Evolutionary conservation across 2,329 filamentous ascomycete genomes (phyloP), one percentile per base, ranked within the genome.

Genomic region (Alternaria solani): DNA sequence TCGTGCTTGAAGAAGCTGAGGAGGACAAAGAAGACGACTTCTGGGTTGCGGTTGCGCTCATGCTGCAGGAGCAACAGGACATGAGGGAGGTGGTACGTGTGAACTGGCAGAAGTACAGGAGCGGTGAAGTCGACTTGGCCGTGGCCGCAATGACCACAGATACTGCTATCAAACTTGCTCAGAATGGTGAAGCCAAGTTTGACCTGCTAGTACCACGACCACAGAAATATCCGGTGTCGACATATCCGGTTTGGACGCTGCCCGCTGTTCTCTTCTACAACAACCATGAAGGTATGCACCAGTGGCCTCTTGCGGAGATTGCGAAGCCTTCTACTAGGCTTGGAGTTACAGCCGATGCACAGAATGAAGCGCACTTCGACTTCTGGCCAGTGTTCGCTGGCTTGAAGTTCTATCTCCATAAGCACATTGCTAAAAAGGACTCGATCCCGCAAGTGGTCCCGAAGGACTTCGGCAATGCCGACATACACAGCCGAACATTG

Each of bases 131-230:
- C 34, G 61, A 63, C 23, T 26, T 53, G 26, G 46, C 57, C 16
- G 57, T 57, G 7, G 43, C 61, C 9, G 44, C 61, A 7, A 51
- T 63, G 41, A 39, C 47, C 23, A 55, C 61, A 11, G 36, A 63
- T 34, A 54, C 51, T 18, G 57, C 61, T 20, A 57, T 61, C 7
- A 43, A 55, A 12, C 49, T 63, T 18, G 58, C 43, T 18, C 53
- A 48, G 32, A 41, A 41, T 36, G 42, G 57, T 5, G 61, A 63
- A 34, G 52, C 57, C 2, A 32, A 63, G 28, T 57, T 63, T 23
- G 60, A 63, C 16, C 41, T 57, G 14, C 12, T 48, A 18, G 49
- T 61, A 26, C 44, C 34, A 12, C 58, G 61, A 7, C 54, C 58
- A n/a, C 51, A 51, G 38, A 57, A 57, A 39, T 63, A 57, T 16